These are phyloP conservation scores for Crithidia thermophila DNA, from an alignment of 208 protist genomes.

Conservation along the genomic window DNA sequence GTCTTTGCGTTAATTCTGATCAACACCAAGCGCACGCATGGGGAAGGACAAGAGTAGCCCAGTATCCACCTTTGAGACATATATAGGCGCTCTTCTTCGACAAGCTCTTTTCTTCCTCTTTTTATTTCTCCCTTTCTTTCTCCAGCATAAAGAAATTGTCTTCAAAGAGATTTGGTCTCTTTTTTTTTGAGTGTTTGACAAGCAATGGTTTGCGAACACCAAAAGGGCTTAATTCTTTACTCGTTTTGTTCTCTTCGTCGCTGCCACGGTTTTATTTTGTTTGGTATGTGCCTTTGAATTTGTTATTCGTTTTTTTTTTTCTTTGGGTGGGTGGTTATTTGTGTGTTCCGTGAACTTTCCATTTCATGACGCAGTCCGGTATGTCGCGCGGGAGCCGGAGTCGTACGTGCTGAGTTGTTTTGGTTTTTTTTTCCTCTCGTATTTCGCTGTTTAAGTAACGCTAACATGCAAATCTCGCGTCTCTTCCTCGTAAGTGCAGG, in stretches of 20 bases:
- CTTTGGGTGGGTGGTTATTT: not conserved
- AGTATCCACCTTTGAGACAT: too few species aligned
- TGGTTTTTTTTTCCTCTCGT: not conserved
- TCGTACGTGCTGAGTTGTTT: not conserved
- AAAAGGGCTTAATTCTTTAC: not conserved
- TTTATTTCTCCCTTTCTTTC: not conserved
- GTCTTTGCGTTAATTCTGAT: too few species aligned
- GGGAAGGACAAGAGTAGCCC: too few species aligned
- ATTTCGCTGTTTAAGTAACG: constrained; percentile 13
- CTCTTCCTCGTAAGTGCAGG: not conserved
- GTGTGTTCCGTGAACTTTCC: not conserved
- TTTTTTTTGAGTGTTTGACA: not conserved
- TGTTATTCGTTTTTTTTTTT: not conserved
- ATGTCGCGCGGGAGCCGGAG: not conserved
- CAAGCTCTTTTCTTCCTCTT: too few species aligned
- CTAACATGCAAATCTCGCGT: constrained; percentile 2
- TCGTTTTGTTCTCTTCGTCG: not conserved
- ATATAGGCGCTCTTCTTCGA: too few species aligned
- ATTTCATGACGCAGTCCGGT: not conserved
- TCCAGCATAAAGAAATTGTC: too few species aligned
- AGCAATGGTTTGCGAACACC: not conserved
- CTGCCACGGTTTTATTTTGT: not conserved
- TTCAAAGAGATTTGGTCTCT: too few species aligned
- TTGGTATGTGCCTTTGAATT: not conserved
- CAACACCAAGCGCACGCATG: too few species aligned